A percentile compares a stretch with the other conserved stretches of the same genome.
These are phyloP conservation scores for Cucurbita pepo DNA, from an alignment of 306 rosid genomes.

Conservation along the genomic window DNA sequence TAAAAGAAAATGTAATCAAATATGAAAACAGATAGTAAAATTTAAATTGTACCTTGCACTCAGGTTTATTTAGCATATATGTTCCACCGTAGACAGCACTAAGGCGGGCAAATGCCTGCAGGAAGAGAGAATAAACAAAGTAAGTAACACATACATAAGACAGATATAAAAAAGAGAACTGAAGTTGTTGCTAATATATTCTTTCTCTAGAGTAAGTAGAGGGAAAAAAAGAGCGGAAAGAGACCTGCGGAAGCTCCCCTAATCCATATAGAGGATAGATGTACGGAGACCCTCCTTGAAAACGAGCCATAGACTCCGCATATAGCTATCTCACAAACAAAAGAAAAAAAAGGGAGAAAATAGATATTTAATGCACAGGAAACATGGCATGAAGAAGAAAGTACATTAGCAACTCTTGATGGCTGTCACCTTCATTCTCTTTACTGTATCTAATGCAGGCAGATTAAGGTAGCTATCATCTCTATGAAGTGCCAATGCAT, in stretches of 20 bases:
- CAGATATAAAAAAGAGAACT: neutral
- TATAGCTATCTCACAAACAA: slow-evolving; percentile 42
- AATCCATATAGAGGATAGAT: slow-evolving; percentile 94
- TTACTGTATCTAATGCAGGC: slow-evolving; percentile 92
- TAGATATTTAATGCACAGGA: slow-evolving; percentile 1
- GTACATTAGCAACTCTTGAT: slow-evolving; percentile 3
- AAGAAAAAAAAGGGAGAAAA: neutral
- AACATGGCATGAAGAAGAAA: neutral
- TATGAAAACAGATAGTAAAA: neutral
- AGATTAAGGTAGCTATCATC: slow-evolving; percentile 73
- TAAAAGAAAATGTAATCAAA: neutral
- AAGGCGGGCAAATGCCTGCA: slow-evolving; percentile 90
- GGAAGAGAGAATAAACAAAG: neutral
- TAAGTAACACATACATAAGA: neutral
- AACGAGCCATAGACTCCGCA: slow-evolving; percentile 87
- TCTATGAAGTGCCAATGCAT: slow-evolving; percentile 94
- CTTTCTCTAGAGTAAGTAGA: neutral
- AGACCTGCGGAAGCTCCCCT: slow-evolving; percentile 98
- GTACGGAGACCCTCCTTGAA: slow-evolving; percentile 98
- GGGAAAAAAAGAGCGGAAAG: neutral
- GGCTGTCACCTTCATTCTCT: slow-evolving; percentile 71
- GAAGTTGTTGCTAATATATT: neutral
- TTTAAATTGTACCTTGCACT: slow-evolving; percentile 60
- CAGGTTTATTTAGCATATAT: slow-evolving; percentile 92
- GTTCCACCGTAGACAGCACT: slow-evolving; percentile 99